phyloP scores from a whole-genome alignment of 2,329 filamentous ascomycete species.

The Botrytis cinerea region DNA sequence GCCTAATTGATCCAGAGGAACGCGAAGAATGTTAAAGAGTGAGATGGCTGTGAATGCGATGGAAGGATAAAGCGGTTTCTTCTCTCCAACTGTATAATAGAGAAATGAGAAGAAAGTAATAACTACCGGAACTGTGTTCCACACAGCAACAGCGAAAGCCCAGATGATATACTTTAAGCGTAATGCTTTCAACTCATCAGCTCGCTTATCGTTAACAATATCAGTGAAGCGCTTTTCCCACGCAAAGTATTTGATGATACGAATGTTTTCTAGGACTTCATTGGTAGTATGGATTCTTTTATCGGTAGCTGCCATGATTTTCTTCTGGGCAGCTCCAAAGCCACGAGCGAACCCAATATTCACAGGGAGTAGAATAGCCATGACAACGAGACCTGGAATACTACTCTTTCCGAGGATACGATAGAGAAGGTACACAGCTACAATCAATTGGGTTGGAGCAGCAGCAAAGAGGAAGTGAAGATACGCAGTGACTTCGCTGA shows the following conservation, averaged over 20 bases:
- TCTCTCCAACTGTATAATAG: conserved; percentile 86
- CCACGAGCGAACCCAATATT: conserved; percentile 87
- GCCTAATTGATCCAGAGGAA: conserved; percentile 91
- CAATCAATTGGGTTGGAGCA: conserved; percentile 82
- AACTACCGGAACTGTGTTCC: conserved; percentile 92
- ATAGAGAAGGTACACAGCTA: conserved; percentile 82
- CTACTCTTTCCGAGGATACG: conserved; percentile 89
- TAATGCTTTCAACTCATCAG: conserved; percentile 73
- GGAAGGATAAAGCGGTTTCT: conserved; percentile 86
- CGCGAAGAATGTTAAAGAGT: conserved; percentile 88
- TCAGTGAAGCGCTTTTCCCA: conserved; percentile 92
- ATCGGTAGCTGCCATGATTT: conserved; percentile 90
- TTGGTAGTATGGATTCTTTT: conserved; percentile 96
- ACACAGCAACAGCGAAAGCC: conserved; percentile 88
- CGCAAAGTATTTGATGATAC: conserved; percentile 99
- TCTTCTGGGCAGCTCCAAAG: conserved; percentile 84
- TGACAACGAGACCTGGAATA: conserved; percentile 88
- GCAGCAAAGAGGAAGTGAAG: conserved; percentile 93
- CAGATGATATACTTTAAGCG: conserved; percentile 86
- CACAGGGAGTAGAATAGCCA: conserved; percentile 83
- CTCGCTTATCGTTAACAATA: conserved; percentile 86
- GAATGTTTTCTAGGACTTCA: conserved; percentile 93
- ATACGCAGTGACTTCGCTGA: conserved; percentile 91
- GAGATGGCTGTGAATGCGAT: conserved; percentile 95
- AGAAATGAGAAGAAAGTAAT: conserved; percentile 98